phyloP scores from a whole-genome alignment of 2,329 filamentous ascomycete species.

The Colletotrichum viniferum region DNA sequence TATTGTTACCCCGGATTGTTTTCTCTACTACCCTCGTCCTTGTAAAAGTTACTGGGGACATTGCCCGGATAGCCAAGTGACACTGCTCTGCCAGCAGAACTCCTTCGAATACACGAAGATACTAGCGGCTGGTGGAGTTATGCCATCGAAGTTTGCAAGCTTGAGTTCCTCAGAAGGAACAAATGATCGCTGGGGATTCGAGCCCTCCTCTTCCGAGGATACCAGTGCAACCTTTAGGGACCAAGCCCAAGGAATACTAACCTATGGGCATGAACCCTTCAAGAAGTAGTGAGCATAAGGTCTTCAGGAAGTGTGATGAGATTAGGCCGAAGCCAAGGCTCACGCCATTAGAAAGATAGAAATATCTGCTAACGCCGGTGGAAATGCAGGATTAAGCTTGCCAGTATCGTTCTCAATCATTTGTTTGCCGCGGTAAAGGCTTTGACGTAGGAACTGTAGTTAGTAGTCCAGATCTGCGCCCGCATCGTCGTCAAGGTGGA shows the following conservation, averaged over 20 bases:
- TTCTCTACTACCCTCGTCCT: not conserved
- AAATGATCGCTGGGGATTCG: not conserved
- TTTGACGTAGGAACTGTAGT: not conserved
- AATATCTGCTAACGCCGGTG: not conserved
- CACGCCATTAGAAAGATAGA: not conserved
- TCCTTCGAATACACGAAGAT: not conserved
- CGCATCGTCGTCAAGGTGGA: not conserved
- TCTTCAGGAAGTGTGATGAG: not conserved
- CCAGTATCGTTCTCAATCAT: not conserved
- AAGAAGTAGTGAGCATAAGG: not conserved
- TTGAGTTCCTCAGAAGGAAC: not conserved
- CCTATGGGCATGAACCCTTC: not conserved
- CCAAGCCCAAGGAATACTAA: not conserved
- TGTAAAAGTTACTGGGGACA: not conserved
- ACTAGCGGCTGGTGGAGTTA: not conserved
- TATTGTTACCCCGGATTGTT: not conserved
- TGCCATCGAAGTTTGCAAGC: not conserved
- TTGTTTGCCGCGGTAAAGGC: accelerated
- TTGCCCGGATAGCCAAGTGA: not conserved
- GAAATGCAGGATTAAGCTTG: not conserved
- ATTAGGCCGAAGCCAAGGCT: not conserved
- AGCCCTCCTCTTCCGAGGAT: not conserved
- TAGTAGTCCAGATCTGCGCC: not conserved
- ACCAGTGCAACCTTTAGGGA: not conserved
- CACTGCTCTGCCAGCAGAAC: not conserved